phyloP scores from a whole-genome alignment of 2,329 filamentous ascomycete species.

The Venturiaceae sp. region DNA sequence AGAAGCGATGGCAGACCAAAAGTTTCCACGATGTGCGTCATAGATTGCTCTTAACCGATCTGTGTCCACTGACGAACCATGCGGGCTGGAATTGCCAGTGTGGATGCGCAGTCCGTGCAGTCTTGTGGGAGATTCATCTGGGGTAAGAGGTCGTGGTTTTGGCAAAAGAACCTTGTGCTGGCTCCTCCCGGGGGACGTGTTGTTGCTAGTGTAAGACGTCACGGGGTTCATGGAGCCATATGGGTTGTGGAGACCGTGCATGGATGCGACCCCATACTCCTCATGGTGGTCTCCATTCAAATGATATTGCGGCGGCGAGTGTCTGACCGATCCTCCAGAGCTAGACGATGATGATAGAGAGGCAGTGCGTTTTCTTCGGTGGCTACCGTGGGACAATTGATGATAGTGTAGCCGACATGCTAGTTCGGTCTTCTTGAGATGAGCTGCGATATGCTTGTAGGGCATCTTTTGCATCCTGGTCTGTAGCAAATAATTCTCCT shows the following conservation, averaged over 20 bases:
- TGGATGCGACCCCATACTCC: conserved; percentile 27
- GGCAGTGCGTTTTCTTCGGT: conserved; percentile 65
- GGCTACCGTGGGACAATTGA: conserved; percentile 73
- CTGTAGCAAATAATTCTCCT: conserved; percentile 79
- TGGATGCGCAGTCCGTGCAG: conserved; percentile 23
- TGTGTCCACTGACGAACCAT: conserved; percentile 51
- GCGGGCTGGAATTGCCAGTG: conserved; percentile 25
- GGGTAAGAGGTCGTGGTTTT: conserved; percentile 45
- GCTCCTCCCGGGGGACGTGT: neutral
- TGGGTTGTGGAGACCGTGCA: conserved; percentile 25
- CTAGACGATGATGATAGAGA: conserved; percentile 52
- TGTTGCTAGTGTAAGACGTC: conserved; percentile 23
- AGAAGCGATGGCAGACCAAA: conserved; percentile 63
- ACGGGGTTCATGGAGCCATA: conserved; percentile 24
- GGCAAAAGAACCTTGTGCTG: conserved; percentile 45
- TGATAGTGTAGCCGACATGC: conserved; percentile 83
- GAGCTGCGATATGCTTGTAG: conserved; percentile 80
- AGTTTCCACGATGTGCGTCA: conserved; percentile 56
- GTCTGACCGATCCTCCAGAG: conserved; percentile 20
- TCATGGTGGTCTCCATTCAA: conserved; percentile 18
- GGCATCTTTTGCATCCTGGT: conserved; percentile 82
- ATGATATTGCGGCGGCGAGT: conserved; percentile 8
- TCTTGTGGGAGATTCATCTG: conserved; percentile 24
- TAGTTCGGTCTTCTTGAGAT: conserved; percentile 79
- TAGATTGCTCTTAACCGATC: conserved; percentile 61